Evolutionary conservation across 176 grass and related monocot genomes (phyloP), one percentile per base, ranked within the genome.

Genomic region (Oryza officinalis): DNA sequence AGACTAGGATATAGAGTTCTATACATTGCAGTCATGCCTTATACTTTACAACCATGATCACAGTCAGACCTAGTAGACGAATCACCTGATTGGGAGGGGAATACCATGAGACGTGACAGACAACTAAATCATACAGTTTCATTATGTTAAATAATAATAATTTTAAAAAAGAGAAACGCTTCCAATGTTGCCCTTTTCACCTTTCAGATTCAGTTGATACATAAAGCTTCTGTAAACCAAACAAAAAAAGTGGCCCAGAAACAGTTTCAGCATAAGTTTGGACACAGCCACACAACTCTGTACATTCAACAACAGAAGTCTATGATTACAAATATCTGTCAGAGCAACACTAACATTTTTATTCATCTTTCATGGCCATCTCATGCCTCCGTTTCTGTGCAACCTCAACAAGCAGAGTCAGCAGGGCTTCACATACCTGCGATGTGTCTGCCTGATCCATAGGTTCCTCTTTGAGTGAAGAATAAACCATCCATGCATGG

Each of bases 401-500:
- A 43, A 93, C 91, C 65, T 98, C 89, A 1, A 95, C 89, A 6
- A 95, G 83, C 4, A 95, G 83, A 47, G 93, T 92, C 25, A 98
- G 80, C 80, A 98, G 83, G 6, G 96, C 93, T 61, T 98, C 96
- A 2, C 96, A 98, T 38, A 93, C 93, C 72, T 92, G 89, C 2
- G 93, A 87, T 28, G 96, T 94, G 83, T 98, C 80, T 26, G 87
- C 89, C 72, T 98, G 83, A 66, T 85, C 85, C 28, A 44, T 45
- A 2, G 89, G 85, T 11, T 95, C 91, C 6, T 98, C 87, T 22
- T 90, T 98, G 20, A 88, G 60, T 6, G 93, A 90, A 9, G 91
- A 93, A 77, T 95, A 98, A 37, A 93, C 96, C 93, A 98, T 98
- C 96, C 96, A 95, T 15, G 93, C 91, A 74, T 98, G 93, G 73